Evolutionary conservation across 2,329 filamentous ascomycete species (phyloP), one percentile per base, ranked within the genome.

Genomic region (Monilinia fructigena): DNA sequence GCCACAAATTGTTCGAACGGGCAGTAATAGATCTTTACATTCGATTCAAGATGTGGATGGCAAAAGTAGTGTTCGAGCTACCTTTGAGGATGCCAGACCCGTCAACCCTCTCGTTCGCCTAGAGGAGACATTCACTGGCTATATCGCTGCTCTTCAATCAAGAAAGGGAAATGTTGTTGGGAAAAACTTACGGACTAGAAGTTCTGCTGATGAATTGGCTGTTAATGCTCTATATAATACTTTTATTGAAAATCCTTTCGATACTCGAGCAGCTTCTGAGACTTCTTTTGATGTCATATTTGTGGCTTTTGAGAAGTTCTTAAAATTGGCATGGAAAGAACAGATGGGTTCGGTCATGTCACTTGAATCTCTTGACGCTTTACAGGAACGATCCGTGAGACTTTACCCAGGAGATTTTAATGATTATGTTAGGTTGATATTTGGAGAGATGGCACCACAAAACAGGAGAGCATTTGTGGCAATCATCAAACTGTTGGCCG

Each of bases 171-270:
- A 93, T 73, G 91, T 97, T 67, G 85, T 96, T 23, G 93, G 91
- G 23, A 88, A 89, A 42, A 87, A 86, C 35, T 81, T 97, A 42
- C 85, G 93, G 60, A 89, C 86, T 70, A 85, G 93, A 67, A 81
- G 83, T 14, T 78, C 80, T 38, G 91, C 89, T 2, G 91, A 97
- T 74, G 90, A 93, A 74, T 83, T 94, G 8, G 82, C 86, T 1
- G 90, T 97, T 71, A 97, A 97, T 73, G 92, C 96, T 72, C 81
- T 97, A 1, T 97, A 97, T 79, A 97, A 97, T 75, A 85, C 88
- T 45, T 83, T 97, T 18, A 87, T 96, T 23, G 93, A 97, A 76
- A 90, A 90, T 70, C 91, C 93, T 0, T 89, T 86, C 63, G 92
- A 92, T 73, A 84, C 91, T 70, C 90, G 96, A 63, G 82, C 88